Evolutionary conservation across 805 yeast species (phyloP).

Genomic region (Starmerella vitae): DNA sequence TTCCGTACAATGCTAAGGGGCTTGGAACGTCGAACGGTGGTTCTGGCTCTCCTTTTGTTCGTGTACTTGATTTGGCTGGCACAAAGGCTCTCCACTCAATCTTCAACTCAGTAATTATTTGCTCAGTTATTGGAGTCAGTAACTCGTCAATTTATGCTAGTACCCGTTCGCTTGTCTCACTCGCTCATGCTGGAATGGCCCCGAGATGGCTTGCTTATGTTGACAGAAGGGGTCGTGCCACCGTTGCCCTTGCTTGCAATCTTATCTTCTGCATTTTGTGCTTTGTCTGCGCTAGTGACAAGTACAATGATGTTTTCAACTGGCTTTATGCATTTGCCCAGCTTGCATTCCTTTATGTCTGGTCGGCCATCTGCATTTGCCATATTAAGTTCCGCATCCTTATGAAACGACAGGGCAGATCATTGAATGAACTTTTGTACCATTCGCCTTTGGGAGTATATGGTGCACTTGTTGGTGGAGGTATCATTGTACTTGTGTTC

Average conservation of each 20-base stretch:
- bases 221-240: slow-evolving; percentile 65
- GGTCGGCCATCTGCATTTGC: slow-evolving; percentile 15
- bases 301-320: slow-evolving; percentile 17
- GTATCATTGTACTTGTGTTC: slow-evolving; percentile 45
- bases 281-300: slow-evolving; percentile 45
- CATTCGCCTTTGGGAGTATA: slow-evolving; percentile 51
- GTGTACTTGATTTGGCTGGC: slow-evolving; percentile 59
- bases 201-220: slow-evolving; percentile 50
- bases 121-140: slow-evolving; percentile 66
- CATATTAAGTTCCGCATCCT: slow-evolving; percentile 39
- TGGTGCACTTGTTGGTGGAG: slow-evolving; percentile 54
- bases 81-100: slow-evolving; percentile 57
- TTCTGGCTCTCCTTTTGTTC: slow-evolving; percentile 74
- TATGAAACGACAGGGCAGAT: slow-evolving; percentile 49
- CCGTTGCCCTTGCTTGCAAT: slow-evolving; percentile 43
- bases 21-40: slow-evolving; percentile 35
- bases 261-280: slow-evolving; percentile 40
- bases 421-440: slow-evolving; percentile 52
- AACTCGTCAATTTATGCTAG: slow-evolving; percentile 56
- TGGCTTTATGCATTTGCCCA: slow-evolving; percentile 20
- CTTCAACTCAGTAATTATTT: slow-evolving; percentile 59
- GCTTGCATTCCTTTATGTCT: slow-evolving; percentile 15
- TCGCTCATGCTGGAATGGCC: slow-evolving; percentile 48
- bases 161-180: slow-evolving; percentile 50
- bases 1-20: slow-evolving; percentile 42